Conservation (phyloP, 2,329 filamentous ascomycete species). For the Gyromitra esculenta region DNA sequence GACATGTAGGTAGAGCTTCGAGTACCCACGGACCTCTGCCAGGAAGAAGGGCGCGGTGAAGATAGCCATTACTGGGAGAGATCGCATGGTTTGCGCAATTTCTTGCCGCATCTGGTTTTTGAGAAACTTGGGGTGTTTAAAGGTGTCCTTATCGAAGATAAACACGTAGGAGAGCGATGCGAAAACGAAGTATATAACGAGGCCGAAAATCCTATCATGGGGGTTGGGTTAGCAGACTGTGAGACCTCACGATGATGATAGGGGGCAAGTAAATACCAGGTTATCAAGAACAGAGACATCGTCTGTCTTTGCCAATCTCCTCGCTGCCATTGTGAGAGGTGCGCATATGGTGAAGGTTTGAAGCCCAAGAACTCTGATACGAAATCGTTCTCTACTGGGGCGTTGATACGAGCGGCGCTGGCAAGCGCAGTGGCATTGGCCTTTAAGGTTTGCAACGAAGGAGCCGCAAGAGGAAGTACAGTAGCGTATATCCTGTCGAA, state of each 20-base stretch:
- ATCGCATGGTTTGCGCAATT: conserved; percentile 78
- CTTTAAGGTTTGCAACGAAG: conserved; percentile 32
- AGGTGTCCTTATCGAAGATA: conserved; percentile 89
- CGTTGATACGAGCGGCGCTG: conserved; percentile 68
- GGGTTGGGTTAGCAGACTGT: conserved; percentile 38
- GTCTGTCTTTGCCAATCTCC: conserved; percentile 81
- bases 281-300: conserved; percentile 80
- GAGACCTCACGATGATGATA: conserved; percentile 1
- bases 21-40: conserved; percentile 82
- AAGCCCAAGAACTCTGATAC: conserved; percentile 75
- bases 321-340: conserved; percentile 78
- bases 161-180: conserved; percentile 85
- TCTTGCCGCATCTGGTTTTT: conserved; percentile 91
- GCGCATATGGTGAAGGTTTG: conserved; percentile 78
- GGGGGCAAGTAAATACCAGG: conserved; percentile 69
- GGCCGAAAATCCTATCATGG: conserved; percentile 77
- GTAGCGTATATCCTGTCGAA: conserved; percentile 82
- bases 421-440: conserved; percentile 64
- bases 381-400: conserved; percentile 75
- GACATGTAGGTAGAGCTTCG: conserved; percentile 84
- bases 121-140: conserved; percentile 91
- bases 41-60: conserved; percentile 85
- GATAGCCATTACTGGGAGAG: conserved; percentile 84
- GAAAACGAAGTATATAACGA: conserved; percentile 84
- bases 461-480: conserved; percentile 68